phyloP scores from a whole-genome alignment of 768 basidiomycete species.

The Mycena floridula region DNA sequence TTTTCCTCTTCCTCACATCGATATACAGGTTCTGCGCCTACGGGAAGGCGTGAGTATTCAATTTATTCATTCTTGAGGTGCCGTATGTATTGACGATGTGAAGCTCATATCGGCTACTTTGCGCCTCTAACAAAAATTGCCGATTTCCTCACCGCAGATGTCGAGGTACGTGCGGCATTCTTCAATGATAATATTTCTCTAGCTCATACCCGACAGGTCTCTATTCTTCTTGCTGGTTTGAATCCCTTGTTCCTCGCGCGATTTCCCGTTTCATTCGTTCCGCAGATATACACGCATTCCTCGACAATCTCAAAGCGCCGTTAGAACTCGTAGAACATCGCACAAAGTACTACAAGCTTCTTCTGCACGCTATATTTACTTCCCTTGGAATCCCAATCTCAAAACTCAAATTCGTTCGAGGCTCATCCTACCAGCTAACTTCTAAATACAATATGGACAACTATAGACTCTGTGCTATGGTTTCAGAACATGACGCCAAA shows the following conservation, averaged over 20 bases:
- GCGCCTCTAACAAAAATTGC: constrained; percentile 93
- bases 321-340: constrained; percentile 84
- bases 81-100: constrained; percentile 5
- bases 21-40: constrained; percentile 78
- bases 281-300: constrained; percentile 90
- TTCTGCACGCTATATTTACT: constrained; percentile 78
- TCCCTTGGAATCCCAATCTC: constrained; percentile 89
- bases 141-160: constrained; percentile 91
- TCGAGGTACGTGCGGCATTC: constrained; percentile 50
- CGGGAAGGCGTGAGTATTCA: constrained; percentile 76
- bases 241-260: constrained; percentile 7
- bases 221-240: constrained; percentile 79
- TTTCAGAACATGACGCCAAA: constrained; percentile 94
- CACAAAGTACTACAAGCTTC: constrained; percentile 82
- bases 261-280: neutral
- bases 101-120: constrained; percentile 97
- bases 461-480: constrained; percentile 86
- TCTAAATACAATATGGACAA: constrained; percentile 93
- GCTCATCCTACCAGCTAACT: constrained; percentile 89
- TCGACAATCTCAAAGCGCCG: constrained; percentile 96
- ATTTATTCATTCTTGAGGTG: neutral
- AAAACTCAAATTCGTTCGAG: constrained; percentile 78
- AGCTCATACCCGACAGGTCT: constrained; percentile 42
- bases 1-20: neutral
- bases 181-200: constrained; percentile 10